phyloP scores from a whole-genome alignment of 129 eudicot species.

The Apium graveolens region DNA sequence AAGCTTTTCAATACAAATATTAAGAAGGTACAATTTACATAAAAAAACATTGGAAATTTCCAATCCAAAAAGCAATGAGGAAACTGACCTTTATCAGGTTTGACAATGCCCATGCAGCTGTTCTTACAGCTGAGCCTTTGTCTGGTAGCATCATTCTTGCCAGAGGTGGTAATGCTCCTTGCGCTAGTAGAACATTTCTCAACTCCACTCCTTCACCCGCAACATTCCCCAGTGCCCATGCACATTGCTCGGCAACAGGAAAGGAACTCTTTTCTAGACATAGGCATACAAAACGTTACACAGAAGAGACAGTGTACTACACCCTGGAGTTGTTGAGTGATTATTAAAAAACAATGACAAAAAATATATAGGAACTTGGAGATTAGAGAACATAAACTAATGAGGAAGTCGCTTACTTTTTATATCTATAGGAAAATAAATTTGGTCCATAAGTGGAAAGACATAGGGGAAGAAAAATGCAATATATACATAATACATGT shows the following conservation, averaged over 20 bases:
- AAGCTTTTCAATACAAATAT: not conserved
- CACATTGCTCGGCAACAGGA: constrained; percentile 95
- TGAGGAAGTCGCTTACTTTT: not conserved
- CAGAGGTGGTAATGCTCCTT: constrained; percentile 86
- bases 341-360: not conserved
- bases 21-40: not conserved
- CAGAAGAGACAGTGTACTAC: not conserved
- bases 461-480: not conserved
- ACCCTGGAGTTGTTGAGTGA: not conserved
- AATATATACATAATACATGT: not conserved
- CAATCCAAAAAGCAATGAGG: not conserved
- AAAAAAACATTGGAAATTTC: not conserved
- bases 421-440: not conserved
- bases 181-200: constrained; percentile 65
- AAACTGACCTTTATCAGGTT: constrained; percentile 77
- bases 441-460: not conserved
- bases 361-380: not conserved
- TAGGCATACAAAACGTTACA: constrained; percentile 16
- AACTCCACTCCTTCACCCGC: constrained; percentile 97
- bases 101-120: constrained; percentile 97
- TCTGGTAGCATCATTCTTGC: constrained; percentile 92
- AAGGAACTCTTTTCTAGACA: constrained; percentile 75
- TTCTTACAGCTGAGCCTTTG: constrained; percentile 86
- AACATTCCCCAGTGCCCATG: constrained; percentile 99
- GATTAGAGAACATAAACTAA: not conserved